Evolutionary conservation across 345 rosid genomes (phyloP), one percentile per base, ranked within the genome.

Genomic region (Pistacia integerrima): DNA sequence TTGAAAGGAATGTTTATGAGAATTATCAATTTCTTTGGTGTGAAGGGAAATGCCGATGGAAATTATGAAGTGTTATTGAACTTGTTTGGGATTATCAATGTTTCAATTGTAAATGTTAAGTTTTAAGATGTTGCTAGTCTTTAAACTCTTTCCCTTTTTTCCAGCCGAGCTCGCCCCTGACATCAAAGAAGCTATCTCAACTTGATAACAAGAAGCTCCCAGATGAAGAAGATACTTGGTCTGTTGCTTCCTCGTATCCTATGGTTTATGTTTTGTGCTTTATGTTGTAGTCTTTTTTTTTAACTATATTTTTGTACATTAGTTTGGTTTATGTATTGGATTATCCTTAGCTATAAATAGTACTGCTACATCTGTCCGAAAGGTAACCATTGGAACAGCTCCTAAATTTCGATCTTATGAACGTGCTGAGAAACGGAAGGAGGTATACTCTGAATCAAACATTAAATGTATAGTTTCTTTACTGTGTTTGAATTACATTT

Each of bases 181-280:
- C 83, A 11, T 75, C 84, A 81, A 89, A 85, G 88, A 93, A 84
- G 84, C 80, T 84, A 3, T 80, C 79, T 79, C 93, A 89, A 35
- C 80, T 78, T 3, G 89, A 87, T 80, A 75, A 82, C 69, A 90
- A 79, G 88, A 90, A 91, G 88, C 88, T 83, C 74, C 78, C 65
- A 10, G 97, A 91, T 67, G 99, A 96, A 0, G 99, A 92, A 52
- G 99, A 97, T 83, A 87, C 64, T 81, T 87, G 89, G 83, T 94
- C 98, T 25, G 77, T 92, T 1, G 79, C 92, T 76, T 97, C 99
- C 83, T 92, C 97, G 95, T 97, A 97, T 92, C 95, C 97, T 93
- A n/a, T 65, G 11, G 49, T 60, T 17, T 36, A 35, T 44, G 4
- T 62, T 14, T 28, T 12, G 17, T 16, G 25, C 41, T 63, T 46